Percentiles rank a stretch among this genome's conserved stretches.
These are phyloP conservation scores for Mycena olivaceomarginata DNA, from an alignment of 768 basidiomycete genomes.

Conservation along the genomic window DNA sequence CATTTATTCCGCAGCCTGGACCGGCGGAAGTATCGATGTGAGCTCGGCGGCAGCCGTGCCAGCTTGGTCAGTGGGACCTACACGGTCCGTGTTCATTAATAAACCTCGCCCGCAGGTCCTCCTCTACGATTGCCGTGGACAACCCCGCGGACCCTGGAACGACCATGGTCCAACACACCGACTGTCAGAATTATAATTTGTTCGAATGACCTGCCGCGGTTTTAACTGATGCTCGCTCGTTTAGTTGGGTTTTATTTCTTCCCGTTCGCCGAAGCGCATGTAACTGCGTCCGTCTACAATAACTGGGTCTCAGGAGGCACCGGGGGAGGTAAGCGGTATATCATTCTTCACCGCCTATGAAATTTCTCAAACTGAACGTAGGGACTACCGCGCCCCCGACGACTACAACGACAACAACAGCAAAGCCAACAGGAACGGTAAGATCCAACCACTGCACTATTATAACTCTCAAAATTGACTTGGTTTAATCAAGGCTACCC, in stretches of 20 bases:
- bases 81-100: not conserved
- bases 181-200: constrained; percentile 62
- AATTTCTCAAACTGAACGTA: not conserved
- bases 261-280: constrained; percentile 67
- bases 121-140: constrained; percentile 64
- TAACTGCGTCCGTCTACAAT: constrained; percentile 65
- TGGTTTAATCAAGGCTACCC: constrained; percentile 11
- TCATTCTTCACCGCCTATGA: not conserved
- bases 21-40: constrained; percentile 60
- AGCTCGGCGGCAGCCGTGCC: constrained; percentile 49
- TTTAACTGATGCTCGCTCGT: constrained; percentile 8
- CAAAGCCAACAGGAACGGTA: constrained; percentile 56
- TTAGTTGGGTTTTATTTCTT: constrained; percentile 78
- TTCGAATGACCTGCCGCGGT: not conserved
- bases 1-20: constrained; percentile 58
- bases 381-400: constrained; percentile 56
- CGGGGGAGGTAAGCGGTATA: constrained; percentile 54
- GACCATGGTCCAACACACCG: constrained; percentile 74
- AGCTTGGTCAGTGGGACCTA: constrained; percentile 64
- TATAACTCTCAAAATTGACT: not conserved
- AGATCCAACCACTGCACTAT: constrained; percentile 27
- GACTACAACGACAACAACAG: constrained; percentile 56
- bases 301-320: constrained; percentile 70
- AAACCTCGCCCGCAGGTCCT: constrained; percentile 11
- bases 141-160: constrained; percentile 70